Evolutionary conservation across 129 eudicot species (phyloP).

Genomic region (Flaveria trinervia): DNA sequence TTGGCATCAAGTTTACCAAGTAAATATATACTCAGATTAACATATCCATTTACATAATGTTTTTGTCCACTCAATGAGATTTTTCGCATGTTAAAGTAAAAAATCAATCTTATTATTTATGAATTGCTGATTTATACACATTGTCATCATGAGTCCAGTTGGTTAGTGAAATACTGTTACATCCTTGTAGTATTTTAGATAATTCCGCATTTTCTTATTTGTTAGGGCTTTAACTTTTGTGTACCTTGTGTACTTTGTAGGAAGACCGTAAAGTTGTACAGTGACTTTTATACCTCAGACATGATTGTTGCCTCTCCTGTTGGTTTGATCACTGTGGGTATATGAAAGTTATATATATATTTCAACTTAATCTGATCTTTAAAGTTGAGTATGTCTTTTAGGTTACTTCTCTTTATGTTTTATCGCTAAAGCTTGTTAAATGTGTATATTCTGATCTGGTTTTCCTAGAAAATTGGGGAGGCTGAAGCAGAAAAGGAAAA

Average conservation of each 20-base stretch:
- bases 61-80: not conserved
- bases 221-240: not conserved
- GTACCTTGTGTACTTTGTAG: conserved; percentile 41
- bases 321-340: conserved; percentile 76
- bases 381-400: not conserved
- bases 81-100: not conserved
- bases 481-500: conserved; percentile 80
- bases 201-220: not conserved
- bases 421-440: conserved; percentile 5
- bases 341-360: not conserved
- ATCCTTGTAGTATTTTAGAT: not conserved
- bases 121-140: conserved; percentile 1
- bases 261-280: conserved; percentile 68
- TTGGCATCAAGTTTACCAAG: conserved; percentile 84
- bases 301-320: conserved; percentile 90
- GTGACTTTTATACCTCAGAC: conserved; percentile 90
- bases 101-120: not conserved
- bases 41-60: not conserved
- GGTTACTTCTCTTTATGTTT: not conserved
- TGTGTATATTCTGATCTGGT: conserved; percentile 19
- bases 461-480: conserved; percentile 75
- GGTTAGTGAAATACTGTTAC: not conserved
- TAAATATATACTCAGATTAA: conserved; percentile 29
- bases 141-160: not conserved
- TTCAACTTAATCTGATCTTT: not conserved